These are phyloP conservation scores for Cladosporium sp. DNA, from an alignment of 2,329 filamentous ascomycete genomes.

Conservation along the genomic window DNA sequence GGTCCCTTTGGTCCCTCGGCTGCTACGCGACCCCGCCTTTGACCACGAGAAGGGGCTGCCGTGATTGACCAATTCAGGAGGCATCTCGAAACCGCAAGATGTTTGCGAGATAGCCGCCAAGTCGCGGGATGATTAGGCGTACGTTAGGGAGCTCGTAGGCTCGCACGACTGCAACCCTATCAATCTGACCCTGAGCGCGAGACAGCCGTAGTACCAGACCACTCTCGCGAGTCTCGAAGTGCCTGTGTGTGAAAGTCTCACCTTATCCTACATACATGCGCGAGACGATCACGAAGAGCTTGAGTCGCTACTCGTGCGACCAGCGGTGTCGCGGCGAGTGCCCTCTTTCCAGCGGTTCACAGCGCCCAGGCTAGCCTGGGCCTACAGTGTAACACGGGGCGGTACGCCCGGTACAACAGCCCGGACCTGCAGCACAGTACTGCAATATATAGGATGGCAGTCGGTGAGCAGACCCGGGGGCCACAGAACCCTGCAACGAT, in stretches of 20 bases:
- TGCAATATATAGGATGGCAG: constrained; percentile 1
- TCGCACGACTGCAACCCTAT: neutral
- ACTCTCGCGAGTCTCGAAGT: neutral
- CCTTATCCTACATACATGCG: neutral
- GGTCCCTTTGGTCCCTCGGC: neutral
- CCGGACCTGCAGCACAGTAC: neutral
- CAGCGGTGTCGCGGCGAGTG: neutral
- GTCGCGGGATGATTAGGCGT: constrained; percentile 7
- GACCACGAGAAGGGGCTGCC: neutral
- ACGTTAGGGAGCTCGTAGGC: neutral
- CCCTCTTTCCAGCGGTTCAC: neutral
- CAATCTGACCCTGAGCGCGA: neutral
- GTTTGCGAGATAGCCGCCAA: constrained; percentile 8
- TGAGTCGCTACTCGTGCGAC: neutral
- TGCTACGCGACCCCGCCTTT: constrained; percentile 1
- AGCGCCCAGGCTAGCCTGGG: neutral
- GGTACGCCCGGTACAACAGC: neutral
- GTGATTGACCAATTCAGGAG: too few species aligned
- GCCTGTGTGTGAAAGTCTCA: neutral
- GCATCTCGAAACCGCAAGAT: neutral
- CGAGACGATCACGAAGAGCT: neutral
- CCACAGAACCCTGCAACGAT: constrained; percentile 8
- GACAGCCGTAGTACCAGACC: neutral
- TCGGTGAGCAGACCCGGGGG: constrained; percentile 1
- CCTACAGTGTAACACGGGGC: neutral